A percentile compares a stretch with the other conserved stretches of the same genome.
phyloP scores from a whole-genome alignment of 192 early-diverging fungal species.

The Coemansia sp. region DNA sequence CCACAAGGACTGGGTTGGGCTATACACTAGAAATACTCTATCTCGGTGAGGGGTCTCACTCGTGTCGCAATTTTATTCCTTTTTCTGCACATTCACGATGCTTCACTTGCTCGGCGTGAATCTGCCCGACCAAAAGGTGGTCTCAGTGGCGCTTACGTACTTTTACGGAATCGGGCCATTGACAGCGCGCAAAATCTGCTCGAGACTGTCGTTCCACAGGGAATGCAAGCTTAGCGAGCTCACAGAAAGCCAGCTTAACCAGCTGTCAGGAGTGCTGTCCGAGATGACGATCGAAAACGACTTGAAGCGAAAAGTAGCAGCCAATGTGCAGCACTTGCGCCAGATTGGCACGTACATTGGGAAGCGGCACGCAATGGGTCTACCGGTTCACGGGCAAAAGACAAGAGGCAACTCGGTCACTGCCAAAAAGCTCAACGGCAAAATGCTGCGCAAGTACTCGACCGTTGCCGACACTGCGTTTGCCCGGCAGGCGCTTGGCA shows the following conservation, averaged over 20 bases:
- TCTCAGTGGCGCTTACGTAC: constrained; percentile 75
- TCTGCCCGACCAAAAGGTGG: constrained; percentile 85
- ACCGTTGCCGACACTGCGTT: constrained; percentile 17
- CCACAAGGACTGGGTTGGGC: no score
- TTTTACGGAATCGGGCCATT: constrained; percentile 89
- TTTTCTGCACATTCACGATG: no score
- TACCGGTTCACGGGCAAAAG: constrained; percentile 87
- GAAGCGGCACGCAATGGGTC: constrained; percentile 75
- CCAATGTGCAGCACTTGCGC: constrained; percentile 70
- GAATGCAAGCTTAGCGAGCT: constrained; percentile 85
- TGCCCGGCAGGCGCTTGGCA: constrained; percentile 20
- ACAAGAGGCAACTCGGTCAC: constrained; percentile 85
- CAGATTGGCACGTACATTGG: constrained; percentile 77
- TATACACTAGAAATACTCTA: no score
- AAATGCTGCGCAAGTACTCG: constrained; percentile 50
- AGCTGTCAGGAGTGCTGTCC: constrained; percentile 79
- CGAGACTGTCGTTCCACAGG: constrained; percentile 78
- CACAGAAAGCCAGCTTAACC: constrained; percentile 80
- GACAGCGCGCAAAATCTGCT: constrained; percentile 72
- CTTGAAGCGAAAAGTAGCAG: constrained; percentile 64
- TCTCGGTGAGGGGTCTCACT: no score
- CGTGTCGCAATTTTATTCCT: no score
- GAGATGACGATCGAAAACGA: constrained; percentile 86
- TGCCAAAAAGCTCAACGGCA: constrained; percentile 77
- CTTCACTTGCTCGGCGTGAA: constrained; percentile 93